Conservation (phyloP, 352 stramenopile genomes). For the Phytophthora citrophthora region DNA sequence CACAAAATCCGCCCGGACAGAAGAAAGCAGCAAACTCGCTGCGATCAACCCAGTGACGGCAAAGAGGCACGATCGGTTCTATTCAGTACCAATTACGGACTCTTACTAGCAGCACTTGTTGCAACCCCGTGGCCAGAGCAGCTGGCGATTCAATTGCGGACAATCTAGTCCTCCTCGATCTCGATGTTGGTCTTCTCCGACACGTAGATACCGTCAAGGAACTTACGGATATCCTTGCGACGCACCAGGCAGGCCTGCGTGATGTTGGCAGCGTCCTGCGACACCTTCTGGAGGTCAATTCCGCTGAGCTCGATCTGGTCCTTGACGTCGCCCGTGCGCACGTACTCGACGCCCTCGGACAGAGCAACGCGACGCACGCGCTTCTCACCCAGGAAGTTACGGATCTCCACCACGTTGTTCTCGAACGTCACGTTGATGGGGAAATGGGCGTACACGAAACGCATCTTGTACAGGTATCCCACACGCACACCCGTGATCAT, state of each 20-base stretch:
- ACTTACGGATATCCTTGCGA: conserved; percentile 99
- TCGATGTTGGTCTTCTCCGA: conserved; percentile 95
- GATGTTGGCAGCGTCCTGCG: conserved; percentile 90
- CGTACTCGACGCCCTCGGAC: conserved; percentile 94
- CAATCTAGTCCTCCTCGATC: conserved; percentile 63
- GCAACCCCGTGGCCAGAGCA: conserved; percentile 11
- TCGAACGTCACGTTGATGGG: conserved; percentile 99
- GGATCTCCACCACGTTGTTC: conserved; percentile 96
- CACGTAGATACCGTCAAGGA: conserved; percentile 99
- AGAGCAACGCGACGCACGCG: conserved; percentile 96
- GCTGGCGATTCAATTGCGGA: not conserved
- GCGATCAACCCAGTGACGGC: conserved; percentile 92
- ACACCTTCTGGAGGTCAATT: conserved; percentile 98
- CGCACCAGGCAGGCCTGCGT: conserved; percentile 86
- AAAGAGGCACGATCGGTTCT: conserved; percentile 57
- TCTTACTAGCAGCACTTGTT: conserved; percentile 34
- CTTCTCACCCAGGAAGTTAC: conserved; percentile 99
- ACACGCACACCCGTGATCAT: conserved; percentile 99
- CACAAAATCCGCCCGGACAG: conserved; percentile 92
- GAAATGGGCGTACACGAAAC: conserved; percentile 99
- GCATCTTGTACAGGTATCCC: conserved; percentile 99
- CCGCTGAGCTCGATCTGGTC: conserved; percentile 99
- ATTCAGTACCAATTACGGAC: conserved; percentile 49
- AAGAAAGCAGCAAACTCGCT: conserved; percentile 78
- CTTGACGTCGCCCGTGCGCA: conserved; percentile 97